A percentile compares a stretch with the other conserved stretches of the same genome.
These are phyloP conservation scores for Xylariaceae sp. DNA, from an alignment of 2,329 filamentous ascomycete genomes.

Conservation along the genomic window DNA sequence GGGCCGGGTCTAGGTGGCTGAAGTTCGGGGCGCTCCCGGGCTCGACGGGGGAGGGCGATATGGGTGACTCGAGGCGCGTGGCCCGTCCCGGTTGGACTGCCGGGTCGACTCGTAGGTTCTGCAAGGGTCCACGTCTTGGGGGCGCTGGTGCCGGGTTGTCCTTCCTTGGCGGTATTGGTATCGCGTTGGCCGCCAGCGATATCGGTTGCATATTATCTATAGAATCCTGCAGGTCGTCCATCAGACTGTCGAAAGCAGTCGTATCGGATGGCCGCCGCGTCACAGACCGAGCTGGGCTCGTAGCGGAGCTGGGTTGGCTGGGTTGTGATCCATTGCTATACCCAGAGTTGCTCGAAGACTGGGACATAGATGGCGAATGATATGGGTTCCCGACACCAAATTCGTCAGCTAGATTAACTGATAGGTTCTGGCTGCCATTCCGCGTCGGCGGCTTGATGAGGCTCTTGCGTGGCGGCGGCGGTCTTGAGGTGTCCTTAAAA, in stretches of 20 bases:
- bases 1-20: slow-evolving; percentile 18
- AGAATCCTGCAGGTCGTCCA: slow-evolving; percentile 53
- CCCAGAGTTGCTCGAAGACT: slow-evolving; percentile 61
- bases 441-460: slow-evolving; percentile 40
- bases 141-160: slow-evolving; percentile 4
- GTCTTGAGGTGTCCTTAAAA: slow-evolving; percentile 46
- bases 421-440: slow-evolving; percentile 36
- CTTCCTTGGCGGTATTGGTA: slow-evolving; percentile 14
- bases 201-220: slow-evolving; percentile 39
- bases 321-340: slow-evolving; percentile 47
- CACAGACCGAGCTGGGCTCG: slow-evolving; percentile 49
- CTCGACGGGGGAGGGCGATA: slow-evolving; percentile 24
- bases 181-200: slow-evolving; percentile 18
- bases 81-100: slow-evolving; percentile 20
- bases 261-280: slow-evolving; percentile 38
- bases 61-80: slow-evolving; percentile 17
- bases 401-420: slow-evolving; percentile 54
- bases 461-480: slow-evolving; percentile 51
- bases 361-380: slow-evolving; percentile 60
- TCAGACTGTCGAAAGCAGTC: slow-evolving; percentile 43
- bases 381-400: slow-evolving; percentile 62
- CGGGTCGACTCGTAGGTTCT: slow-evolving; percentile 31
- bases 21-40: slow-evolving; percentile 12
- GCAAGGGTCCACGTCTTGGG: slow-evolving; percentile 13
- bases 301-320: slow-evolving; percentile 59